Base-by-base conservation (phyloP, 2,329 filamentous ascomycete species). In the Penicillium sp. region DNA sequence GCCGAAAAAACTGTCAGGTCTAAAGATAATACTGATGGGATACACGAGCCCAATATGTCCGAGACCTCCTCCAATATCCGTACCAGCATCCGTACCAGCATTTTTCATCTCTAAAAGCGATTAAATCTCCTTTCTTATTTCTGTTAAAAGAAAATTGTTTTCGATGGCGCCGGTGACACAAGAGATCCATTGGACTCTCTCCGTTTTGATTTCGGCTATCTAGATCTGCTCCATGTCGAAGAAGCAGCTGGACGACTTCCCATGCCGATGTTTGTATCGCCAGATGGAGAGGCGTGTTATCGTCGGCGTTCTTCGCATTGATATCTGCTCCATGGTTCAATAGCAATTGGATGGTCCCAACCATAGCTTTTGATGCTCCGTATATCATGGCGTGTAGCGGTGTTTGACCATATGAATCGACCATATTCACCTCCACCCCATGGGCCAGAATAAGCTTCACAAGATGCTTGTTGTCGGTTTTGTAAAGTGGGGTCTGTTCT, bases 1-100 rank as follows among this genome's bases (percentile, higher is more conserved):
- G 25, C 25, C 25, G 6, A 7, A 25, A 25, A 25, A 5, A 25
- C 25, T 27, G 25, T 8, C 25, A 8, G 38, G 19, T 3, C 10
- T 21, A 40, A 40, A 2, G 6, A 19, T 6, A 12, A 40, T 12
- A 40, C 19, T 12, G 6, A 21, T 2, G 25, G 25, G 4, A 27
- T 27, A 0, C 8, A 40, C 9, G 9, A 40, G 2, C 6, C n/a
- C 2, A 10, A 13, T 2, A 21, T 12, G 2, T 19, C 3, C 9
- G 0, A 9, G n/a, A 40, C 37, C 37, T 10, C 1, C 0, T 3
- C n/a, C 37, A 40, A 21, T 13, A 40, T 1, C 2, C 1, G 12
- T 12, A 0, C 9, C 0, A 2, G 4, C 3, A 40, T 1, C 2
- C 1, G 12, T 12, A 0, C 9, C 0, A 2, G 4, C 3, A 12